These are phyloP conservation scores for Aureobasidium leucospermi DNA, from an alignment of 2,329 filamentous ascomycete species.

Conservation along the genomic window DNA sequence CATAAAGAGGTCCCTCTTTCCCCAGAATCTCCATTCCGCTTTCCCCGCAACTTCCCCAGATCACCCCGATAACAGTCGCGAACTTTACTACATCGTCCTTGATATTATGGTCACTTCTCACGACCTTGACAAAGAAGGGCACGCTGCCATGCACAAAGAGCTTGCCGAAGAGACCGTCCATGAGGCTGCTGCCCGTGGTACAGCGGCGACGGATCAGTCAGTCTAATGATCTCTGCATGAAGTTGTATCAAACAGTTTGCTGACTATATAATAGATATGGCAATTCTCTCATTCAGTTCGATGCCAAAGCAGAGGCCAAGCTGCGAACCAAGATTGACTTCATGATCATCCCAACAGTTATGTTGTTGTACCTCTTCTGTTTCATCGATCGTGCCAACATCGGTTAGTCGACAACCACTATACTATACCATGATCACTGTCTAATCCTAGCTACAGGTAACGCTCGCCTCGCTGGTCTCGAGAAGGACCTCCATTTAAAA, in stretches of 20 bases:
- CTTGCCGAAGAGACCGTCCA: constrained; percentile 21
- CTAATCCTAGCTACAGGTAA: constrained; percentile 46
- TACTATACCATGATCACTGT: not conserved
- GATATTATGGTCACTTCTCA: not conserved
- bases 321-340: constrained; percentile 60
- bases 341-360: constrained; percentile 57
- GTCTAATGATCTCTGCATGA: too few relatives aligned
- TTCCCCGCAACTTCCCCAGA: not conserved
- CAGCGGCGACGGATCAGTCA: constrained; percentile 42
- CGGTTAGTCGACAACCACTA: constrained; percentile 35
- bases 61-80: not conserved
- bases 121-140: not conserved
- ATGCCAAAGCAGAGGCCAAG: constrained; percentile 49
- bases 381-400: constrained; percentile 72
- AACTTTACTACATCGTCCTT: not conserved
- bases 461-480: constrained; percentile 34
- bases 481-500: too few relatives aligned
- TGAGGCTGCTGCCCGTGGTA: constrained; percentile 38
- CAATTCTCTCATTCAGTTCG: constrained; percentile 46
- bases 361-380: constrained; percentile 62
- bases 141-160: constrained; percentile 9
- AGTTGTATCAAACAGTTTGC: constrained; percentile 25
- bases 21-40: not conserved
- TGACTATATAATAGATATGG: constrained; percentile 38
- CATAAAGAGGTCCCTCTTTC: not conserved